A percentile compares a stretch with the other conserved stretches of the same genome.
Conservation (phyloP, 2,329 filamentous ascomycete species). For the Akanthomyces uredinophilus region DNA sequence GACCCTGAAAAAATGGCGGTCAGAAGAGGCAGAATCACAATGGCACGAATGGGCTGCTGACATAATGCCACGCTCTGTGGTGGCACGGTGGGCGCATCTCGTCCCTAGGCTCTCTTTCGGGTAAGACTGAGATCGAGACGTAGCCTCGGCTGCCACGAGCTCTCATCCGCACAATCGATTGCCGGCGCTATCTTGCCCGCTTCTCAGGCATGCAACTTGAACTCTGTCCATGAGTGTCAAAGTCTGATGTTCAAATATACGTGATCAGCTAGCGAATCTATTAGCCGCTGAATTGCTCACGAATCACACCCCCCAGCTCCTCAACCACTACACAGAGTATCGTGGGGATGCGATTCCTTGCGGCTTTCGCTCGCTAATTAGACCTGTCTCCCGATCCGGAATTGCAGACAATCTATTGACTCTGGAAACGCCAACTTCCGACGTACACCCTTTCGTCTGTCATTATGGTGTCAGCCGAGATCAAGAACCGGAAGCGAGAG, state of each 20-base stretch:
- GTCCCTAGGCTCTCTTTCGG: neutral
- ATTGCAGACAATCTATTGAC: neutral
- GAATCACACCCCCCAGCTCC: neutral
- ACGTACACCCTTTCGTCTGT: too few relatives aligned
- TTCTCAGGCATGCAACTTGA: neutral
- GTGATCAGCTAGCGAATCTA: neutral
- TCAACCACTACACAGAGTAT: neutral
- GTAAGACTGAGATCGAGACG: neutral
- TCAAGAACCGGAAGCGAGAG: conserved; percentile 58
- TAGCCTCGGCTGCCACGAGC: conserved; percentile 11
- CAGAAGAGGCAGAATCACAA: neutral
- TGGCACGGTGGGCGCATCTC: neutral
- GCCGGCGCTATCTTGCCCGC: neutral
- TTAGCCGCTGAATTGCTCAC: neutral
- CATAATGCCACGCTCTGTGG: neutral
- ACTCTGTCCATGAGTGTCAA: neutral
- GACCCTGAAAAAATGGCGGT: conserved; percentile 10
- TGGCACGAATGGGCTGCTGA: conserved; percentile 3
- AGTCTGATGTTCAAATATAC: neutral
- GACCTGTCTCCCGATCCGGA: neutral
- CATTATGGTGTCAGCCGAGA: conserved; percentile 20
- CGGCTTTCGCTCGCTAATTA: conserved; percentile 4
- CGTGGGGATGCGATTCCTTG: neutral
- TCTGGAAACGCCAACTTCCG: neutral
- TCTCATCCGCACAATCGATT: neutral